A percentile compares a stretch with the other conserved stretches of the same genome.
Evolutionary conservation across 352 stramenopile species (phyloP).

Genomic region (Globisporangium nodosum): DNA sequence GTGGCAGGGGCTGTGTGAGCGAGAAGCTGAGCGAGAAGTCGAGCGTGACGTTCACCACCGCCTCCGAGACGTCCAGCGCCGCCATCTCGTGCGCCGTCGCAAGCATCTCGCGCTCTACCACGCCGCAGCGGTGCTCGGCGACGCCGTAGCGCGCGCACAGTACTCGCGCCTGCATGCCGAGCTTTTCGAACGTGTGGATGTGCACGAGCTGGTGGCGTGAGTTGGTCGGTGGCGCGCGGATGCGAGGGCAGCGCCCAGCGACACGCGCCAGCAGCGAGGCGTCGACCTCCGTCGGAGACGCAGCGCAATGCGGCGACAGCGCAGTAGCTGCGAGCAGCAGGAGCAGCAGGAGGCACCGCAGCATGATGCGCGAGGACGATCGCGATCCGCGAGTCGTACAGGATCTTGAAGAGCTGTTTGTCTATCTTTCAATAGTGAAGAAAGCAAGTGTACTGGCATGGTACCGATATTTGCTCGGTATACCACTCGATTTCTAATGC

Average conservation of each 20-base stretch:
- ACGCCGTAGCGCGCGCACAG: slow-evolving; percentile 22
- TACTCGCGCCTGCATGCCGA: slow-evolving; percentile 19
- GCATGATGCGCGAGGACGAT: too few relatives aligned
- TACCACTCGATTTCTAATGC: too few relatives aligned
- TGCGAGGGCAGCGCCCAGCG: slow-evolving; percentile 12
- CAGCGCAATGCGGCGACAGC: neutral
- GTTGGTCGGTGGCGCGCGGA: slow-evolving; percentile 22
- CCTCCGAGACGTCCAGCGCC: slow-evolving; percentile 30
- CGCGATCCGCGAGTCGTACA: too few relatives aligned
- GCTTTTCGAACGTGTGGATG: slow-evolving; percentile 26
- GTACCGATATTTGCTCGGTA: too few relatives aligned
- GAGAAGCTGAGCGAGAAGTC: slow-evolving; percentile 46
- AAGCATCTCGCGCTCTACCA: slow-evolving; percentile 21
- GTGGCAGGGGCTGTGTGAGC: slow-evolving; percentile 9
- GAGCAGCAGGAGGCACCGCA: neutral
- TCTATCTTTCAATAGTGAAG: too few relatives aligned
- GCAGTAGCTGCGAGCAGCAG: neutral
- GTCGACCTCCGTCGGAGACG: neutral
- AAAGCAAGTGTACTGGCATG: too few relatives aligned
- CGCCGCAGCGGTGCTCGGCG: slow-evolving; percentile 25
- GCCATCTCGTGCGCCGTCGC: slow-evolving; percentile 43
- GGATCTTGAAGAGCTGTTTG: too few relatives aligned
- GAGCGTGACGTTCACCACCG: slow-evolving; percentile 51
- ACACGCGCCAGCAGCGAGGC: neutral
- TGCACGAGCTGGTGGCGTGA: slow-evolving; percentile 27